Conservation (phyloP, 2,329 filamentous ascomycete species). For the Ceratocystis destructans region DNA sequence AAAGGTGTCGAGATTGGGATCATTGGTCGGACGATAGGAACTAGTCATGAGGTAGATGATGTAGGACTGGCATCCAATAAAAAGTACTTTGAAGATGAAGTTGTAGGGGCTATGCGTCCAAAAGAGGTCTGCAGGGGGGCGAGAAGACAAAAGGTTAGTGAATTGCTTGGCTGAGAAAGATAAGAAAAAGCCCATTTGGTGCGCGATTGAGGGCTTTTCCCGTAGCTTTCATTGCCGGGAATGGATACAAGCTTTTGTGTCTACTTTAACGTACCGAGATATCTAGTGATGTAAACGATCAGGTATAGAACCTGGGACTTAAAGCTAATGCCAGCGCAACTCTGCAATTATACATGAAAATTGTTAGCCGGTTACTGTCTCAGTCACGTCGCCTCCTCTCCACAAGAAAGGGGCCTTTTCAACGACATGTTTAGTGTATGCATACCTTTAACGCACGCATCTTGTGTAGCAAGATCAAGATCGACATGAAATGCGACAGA, state of each 20-base stretch:
- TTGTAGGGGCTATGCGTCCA: conserved; percentile 79
- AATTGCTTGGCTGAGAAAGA: conserved; percentile 1
- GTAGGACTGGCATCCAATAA: conserved; percentile 80
- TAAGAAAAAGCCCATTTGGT: neutral
- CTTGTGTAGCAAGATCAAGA: conserved; percentile 90
- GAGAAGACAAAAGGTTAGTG: neutral
- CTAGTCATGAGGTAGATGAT: conserved; percentile 97
- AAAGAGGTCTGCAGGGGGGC: conserved; percentile 55
- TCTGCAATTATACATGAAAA: conserved; percentile 40
- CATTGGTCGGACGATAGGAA: conserved; percentile 93
- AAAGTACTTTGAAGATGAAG: conserved; percentile 87
- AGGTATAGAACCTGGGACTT: conserved; percentile 95
- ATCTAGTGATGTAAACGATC: conserved; percentile 84
- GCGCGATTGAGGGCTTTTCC: neutral
- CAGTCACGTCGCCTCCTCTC: neutral
- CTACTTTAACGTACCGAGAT: conserved; percentile 49
- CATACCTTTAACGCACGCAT: conserved; percentile 39
- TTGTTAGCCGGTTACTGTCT: conserved; percentile 1
- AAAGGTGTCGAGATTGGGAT: conserved; percentile 94
- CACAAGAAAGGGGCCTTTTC: neutral
- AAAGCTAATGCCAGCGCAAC: conserved; percentile 94
- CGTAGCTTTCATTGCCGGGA: neutral
- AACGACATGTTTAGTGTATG: neutral
- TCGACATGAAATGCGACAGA: conserved; percentile 87
- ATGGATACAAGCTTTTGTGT: neutral